Conservation (phyloP, 1,284 basidiomycete species). For the Cystobasidium pallidum region DNA sequence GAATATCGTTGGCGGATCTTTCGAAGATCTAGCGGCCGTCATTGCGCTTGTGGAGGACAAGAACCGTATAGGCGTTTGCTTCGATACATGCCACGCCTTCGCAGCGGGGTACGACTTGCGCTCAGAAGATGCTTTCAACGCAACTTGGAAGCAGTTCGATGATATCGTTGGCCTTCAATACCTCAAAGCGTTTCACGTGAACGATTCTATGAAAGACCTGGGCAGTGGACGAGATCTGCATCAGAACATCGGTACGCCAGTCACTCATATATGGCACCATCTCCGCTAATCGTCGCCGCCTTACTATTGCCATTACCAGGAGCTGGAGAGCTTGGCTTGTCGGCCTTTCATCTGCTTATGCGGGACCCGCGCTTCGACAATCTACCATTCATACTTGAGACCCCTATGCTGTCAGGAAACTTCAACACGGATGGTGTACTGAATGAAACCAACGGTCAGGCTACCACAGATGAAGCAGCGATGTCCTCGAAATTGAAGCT, state of each 20-base stretch:
- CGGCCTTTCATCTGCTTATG: slow-evolving; percentile 69
- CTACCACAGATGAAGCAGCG: slow-evolving; percentile 54
- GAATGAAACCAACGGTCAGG: background rate
- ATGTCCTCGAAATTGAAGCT: slow-evolving; percentile 51
- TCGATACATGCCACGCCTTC: slow-evolving; percentile 86
- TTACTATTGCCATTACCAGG: slow-evolving; percentile 10
- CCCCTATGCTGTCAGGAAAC: slow-evolving; percentile 64
- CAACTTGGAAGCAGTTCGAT: slow-evolving; percentile 66
- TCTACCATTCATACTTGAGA: slow-evolving; percentile 81
- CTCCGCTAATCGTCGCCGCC: background rate
- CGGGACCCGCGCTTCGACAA: slow-evolving; percentile 69
- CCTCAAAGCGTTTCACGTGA: slow-evolving; percentile 79
- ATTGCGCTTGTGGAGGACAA: slow-evolving; percentile 76
- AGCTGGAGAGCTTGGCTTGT: slow-evolving; percentile 70
- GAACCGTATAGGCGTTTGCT: slow-evolving; percentile 73
- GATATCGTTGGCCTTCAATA: slow-evolving; percentile 69
- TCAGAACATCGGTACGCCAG: slow-evolving; percentile 75
- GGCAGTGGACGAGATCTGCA: slow-evolving; percentile 75
- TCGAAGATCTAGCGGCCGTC: slow-evolving; percentile 70
- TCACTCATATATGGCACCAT: background rate
- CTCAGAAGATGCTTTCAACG: slow-evolving; percentile 59
- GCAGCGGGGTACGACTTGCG: slow-evolving; percentile 82
- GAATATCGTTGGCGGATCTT: slow-evolving; percentile 75
- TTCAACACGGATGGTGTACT: slow-evolving; percentile 16
- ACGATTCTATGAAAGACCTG: slow-evolving; percentile 73